Evolutionary conservation across 768 basidiomycete genomes (phyloP), one percentile per base, ranked within the genome.

Genomic region (Trametes cingulata): DNA sequence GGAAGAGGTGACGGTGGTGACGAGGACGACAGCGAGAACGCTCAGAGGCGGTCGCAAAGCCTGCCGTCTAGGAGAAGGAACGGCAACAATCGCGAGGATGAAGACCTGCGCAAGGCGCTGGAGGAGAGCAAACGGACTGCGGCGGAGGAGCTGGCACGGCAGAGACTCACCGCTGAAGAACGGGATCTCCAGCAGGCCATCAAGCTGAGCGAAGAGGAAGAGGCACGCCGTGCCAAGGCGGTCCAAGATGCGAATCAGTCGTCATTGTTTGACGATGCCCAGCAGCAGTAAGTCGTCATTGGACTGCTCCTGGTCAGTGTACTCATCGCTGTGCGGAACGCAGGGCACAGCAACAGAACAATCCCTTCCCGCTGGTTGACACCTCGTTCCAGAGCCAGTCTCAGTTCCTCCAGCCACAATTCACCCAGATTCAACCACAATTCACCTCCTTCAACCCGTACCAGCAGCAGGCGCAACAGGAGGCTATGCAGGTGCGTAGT

Each of bases 401-500:
- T 56, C 64, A 64, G n/a, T 72, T 72, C 29, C 69, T 93, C 27
- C 91, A 92, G 69, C 88, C 91, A 1, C 93, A 94, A 66, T 87
- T 81, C 69, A 90, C 90, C 1, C 76, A 81, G 13, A 68, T 93
- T 45, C 89, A 89, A 65, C 90, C 91, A 0, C 94, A 95, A 67
- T 92, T 90, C 72, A 94, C 92, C 8, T 86, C 91, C 0, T 98
- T 93, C 81, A 98, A 98, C 73, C 92, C 92, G 0, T 94, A 93
- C 64, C 91, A 93, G 69, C 93, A 95, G 71, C 95, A 95, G 70
- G 85, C 89, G 47, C 90, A 95, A 67, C 93, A 95, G 67, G 93
- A 96, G 73, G 88, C 88, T 15, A 83, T 87, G 67, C 91, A 91
- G 76, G 83, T 80, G 49, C 17, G 69, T 56, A 40, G 15, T 49